Conservation (phyloP, 129 eudicot species). For the Erigeron canadensis region DNA sequence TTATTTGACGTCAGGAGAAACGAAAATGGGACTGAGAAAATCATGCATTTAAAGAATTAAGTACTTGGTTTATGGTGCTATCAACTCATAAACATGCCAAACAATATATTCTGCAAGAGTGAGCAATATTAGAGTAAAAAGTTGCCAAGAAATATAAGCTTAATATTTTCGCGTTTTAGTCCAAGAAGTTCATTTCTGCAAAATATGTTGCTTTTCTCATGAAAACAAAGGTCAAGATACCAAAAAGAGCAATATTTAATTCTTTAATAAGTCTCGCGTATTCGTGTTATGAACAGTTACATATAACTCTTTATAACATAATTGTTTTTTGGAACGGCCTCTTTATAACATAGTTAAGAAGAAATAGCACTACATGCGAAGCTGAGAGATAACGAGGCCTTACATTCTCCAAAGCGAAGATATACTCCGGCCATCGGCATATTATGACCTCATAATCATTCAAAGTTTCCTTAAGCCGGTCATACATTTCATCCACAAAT, state of each 20-base stretch:
- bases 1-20: too few species aligned
- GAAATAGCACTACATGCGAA: background rate
- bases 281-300: background rate
- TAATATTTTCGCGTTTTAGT: too few species aligned
- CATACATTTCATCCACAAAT: slow-evolving; percentile 86
- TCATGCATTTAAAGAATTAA: too few species aligned
- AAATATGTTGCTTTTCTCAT: background rate
- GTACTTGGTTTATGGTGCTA: too few species aligned
- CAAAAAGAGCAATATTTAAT: too few species aligned
- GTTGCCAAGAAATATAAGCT: too few species aligned
- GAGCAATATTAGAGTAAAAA: too few species aligned
- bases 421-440: slow-evolving; percentile 91
- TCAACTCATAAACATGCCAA: too few species aligned
- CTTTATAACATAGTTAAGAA: background rate
- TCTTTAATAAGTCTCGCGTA: too few species aligned
- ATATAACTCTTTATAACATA: background rate
- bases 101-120: too few species aligned
- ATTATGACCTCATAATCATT: slow-evolving; percentile 78
- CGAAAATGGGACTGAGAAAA: too few species aligned
- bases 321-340: too few species aligned
- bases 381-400: slow-evolving; percentile 17
- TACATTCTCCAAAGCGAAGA: slow-evolving; percentile 76
- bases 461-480: slow-evolving; percentile 62
- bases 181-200: background rate
- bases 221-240: background rate